phyloP scores from a whole-genome alignment of 1,284 basidiomycete genomes.

The Jaminaea rosea region DNA sequence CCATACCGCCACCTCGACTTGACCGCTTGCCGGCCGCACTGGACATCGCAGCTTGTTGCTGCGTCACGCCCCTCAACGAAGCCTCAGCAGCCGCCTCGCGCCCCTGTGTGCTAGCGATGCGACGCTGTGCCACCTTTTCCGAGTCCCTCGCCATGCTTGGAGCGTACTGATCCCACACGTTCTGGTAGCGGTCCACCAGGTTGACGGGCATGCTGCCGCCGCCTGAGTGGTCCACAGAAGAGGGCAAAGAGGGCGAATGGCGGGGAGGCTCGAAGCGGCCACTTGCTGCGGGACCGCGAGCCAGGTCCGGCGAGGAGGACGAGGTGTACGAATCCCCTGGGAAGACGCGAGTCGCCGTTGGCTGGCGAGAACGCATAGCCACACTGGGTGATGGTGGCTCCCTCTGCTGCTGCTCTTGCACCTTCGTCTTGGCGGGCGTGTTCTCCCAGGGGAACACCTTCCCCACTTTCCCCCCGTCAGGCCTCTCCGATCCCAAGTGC shows the following conservation, averaged over 20 bases:
- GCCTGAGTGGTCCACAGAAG: too few relatives aligned
- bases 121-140: neutral
- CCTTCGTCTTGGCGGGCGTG: too few relatives aligned
- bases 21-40: neutral
- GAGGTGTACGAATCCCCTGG: too few relatives aligned
- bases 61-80: neutral
- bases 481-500: slow-evolving; percentile 51
- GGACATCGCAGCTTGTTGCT: neutral
- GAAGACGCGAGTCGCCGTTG: slow-evolving; percentile 20
- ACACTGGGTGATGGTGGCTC: neutral
- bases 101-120: neutral
- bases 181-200: neutral
- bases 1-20: neutral
- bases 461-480: slow-evolving; percentile 65
- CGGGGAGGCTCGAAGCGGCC: too few relatives aligned
- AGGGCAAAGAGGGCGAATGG: too few relatives aligned
- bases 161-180: neutral
- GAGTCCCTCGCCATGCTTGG: neutral
- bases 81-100: neutral
- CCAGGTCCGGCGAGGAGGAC: too few relatives aligned
- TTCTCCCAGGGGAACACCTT: slow-evolving; percentile 90
- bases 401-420: too few relatives aligned
- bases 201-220: neutral
- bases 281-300: too few relatives aligned
- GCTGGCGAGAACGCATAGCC: neutral